These are phyloP conservation scores for Athelia sp. DNA, from an alignment of 1,284 basidiomycete genomes.

Conservation along the genomic window DNA sequence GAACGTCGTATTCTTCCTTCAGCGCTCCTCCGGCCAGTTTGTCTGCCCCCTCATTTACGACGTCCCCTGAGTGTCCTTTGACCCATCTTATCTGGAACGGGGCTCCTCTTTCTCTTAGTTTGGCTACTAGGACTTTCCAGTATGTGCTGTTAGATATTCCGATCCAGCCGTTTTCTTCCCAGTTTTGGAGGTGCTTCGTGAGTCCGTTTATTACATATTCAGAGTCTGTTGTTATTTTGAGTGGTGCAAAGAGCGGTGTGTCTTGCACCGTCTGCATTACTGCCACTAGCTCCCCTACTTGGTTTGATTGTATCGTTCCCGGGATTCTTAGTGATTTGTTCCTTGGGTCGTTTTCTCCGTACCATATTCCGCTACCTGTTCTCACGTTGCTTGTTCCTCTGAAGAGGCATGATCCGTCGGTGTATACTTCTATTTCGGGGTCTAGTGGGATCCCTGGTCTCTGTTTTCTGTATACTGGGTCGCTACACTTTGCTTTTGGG, in stretches of 20 bases:
- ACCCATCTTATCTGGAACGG: conserved; percentile 12
- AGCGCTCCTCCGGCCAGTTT: conserved; percentile 6
- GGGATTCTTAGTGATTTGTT: conserved; percentile 3
- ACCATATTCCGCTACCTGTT: conserved; percentile 12
- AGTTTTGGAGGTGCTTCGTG: conserved; percentile 6
- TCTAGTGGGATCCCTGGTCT: neutral
- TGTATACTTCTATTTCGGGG: conserved; percentile 8
- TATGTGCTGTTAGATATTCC: conserved; percentile 5
- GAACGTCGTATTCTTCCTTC: neutral
- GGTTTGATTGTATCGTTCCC: conserved; percentile 1
- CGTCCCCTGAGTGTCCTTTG: conserved; percentile 10
- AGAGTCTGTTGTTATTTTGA: conserved; percentile 4
- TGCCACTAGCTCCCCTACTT: neutral
- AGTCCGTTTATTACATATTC: conserved; percentile 9
- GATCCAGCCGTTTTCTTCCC: conserved; percentile 11
- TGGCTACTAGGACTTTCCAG: neutral
- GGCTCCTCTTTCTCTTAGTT: conserved; percentile 2
- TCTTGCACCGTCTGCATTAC: neutral
- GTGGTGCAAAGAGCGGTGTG: neutral
- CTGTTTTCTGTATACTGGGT: neutral
- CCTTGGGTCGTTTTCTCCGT: conserved; percentile 3
- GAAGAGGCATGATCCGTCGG: conserved; percentile 12
- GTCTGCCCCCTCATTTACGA: conserved; percentile 13
- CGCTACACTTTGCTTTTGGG: neutral
- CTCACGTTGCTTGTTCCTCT: conserved; percentile 8